Conservation (phyloP, 1,139 yeast genomes). For the Saccharomyces hybrid region DNA sequence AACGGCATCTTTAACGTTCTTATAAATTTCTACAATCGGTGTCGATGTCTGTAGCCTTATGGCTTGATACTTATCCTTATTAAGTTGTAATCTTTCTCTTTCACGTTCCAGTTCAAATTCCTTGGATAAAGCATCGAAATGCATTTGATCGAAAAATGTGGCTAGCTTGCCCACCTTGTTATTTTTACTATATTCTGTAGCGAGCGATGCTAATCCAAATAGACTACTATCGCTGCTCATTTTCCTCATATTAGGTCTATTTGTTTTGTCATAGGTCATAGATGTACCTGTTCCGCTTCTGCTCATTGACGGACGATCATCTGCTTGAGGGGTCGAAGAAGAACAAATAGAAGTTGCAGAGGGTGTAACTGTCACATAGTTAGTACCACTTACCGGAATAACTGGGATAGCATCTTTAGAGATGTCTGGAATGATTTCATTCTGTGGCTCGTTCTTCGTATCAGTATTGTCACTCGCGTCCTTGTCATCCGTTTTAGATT, state of each 20-base stretch:
- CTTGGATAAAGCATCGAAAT: conserved; percentile 70
- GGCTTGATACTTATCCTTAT: conserved; percentile 61
- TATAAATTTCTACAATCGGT: conserved; percentile 88
- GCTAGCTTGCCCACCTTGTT: conserved; percentile 57
- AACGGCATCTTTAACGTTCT: conserved; percentile 85
- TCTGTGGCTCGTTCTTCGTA: neutral
- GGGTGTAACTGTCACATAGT: neutral
- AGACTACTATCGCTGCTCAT: neutral
- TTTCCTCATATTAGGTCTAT: neutral
- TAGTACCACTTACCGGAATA: neutral
- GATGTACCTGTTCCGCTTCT: neutral
- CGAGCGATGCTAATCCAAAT: neutral
- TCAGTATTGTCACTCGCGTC: too few relatives aligned
- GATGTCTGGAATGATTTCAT: neutral
- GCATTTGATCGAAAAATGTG: conserved; percentile 64
- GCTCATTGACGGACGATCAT: neutral
- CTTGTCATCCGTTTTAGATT: neutral
- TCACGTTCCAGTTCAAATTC: conserved; percentile 89
- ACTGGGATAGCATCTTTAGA: neutral
- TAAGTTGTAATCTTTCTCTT: conserved; percentile 57
- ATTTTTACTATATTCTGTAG: conserved; percentile 17
- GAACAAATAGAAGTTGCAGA: neutral
- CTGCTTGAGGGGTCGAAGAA: neutral
- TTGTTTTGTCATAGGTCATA: neutral
- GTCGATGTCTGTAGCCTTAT: conserved; percentile 67